Percentiles rank a stretch among this genome's conserved stretches.
phyloP scores from a whole-genome alignment of 352 stramenopile species.

The Phytophthora hybrid region DNA sequence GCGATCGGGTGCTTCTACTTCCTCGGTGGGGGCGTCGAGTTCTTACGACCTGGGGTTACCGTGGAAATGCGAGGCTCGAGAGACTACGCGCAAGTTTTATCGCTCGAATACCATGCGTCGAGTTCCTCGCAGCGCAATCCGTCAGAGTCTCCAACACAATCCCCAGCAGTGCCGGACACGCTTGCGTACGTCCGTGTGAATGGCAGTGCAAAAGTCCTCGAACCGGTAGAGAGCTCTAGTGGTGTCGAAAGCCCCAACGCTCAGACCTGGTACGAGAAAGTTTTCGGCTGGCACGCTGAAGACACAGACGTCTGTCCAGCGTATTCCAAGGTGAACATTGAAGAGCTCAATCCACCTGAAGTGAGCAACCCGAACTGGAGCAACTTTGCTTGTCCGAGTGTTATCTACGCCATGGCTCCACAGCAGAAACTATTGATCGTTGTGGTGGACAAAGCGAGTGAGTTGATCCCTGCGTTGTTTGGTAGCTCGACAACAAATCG shows the following conservation, averaged over 20 bases:
- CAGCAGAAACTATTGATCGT: constrained; percentile 8
- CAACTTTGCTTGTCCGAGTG: neutral
- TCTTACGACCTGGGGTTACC: constrained; percentile 42
- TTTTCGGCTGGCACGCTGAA: constrained; percentile 18
- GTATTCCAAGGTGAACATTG: constrained; percentile 35
- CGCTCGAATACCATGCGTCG: constrained; percentile 24
- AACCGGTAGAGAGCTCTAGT: neutral
- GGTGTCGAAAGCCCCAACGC: neutral
- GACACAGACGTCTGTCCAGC: neutral
- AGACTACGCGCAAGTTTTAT: constrained; percentile 45
- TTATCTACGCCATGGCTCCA: constrained; percentile 26
- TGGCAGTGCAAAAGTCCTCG: neutral
- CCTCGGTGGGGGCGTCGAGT: constrained; percentile 48
- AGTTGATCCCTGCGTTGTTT: constrained; percentile 30
- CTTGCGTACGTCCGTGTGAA: constrained; percentile 28
- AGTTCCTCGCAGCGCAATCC: constrained; percentile 4
- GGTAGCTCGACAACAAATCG: neutral
- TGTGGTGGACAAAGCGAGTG: constrained; percentile 32
- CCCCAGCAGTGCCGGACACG: constrained; percentile 4
- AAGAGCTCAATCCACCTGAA: constrained; percentile 30
- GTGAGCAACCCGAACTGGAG: constrained; percentile 8
- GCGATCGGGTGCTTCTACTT: constrained; percentile 43
- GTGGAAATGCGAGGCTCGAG: constrained; percentile 43
- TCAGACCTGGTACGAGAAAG: constrained; percentile 29
- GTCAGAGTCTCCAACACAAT: constrained; percentile 4